These are phyloP conservation scores for Tetratostichococcus sp. DNA, from an alignment of 139 green algal genomes.

Conservation along the genomic window DNA sequence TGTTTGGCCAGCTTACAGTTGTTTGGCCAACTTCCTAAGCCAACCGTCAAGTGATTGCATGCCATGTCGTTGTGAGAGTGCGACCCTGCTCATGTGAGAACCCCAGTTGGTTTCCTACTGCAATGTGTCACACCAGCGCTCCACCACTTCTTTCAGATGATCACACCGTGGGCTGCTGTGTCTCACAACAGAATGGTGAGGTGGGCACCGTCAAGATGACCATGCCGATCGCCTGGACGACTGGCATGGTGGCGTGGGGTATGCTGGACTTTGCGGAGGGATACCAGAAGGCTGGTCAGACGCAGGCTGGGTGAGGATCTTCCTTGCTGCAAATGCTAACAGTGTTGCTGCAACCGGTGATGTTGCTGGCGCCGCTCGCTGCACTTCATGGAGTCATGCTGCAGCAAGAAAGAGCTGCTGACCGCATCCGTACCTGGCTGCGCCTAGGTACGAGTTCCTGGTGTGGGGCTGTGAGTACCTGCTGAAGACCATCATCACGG, in stretches of 20 bases:
- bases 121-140: too few relatives aligned
- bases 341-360: too few relatives aligned
- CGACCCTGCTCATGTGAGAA: too few relatives aligned
- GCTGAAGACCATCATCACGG: slow-evolving; percentile 28
- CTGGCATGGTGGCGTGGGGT: slow-evolving; percentile 59
- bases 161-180: background rate
- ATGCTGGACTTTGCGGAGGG: slow-evolving; percentile 49
- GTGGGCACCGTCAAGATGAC: slow-evolving; percentile 62
- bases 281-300: slow-evolving; percentile 31
- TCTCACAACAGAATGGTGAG: background rate
- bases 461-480: slow-evolving; percentile 69
- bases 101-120: too few relatives aligned
- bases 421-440: too few relatives aligned
- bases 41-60: background rate
- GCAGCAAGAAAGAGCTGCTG: too few relatives aligned
- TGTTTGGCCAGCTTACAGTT: too few relatives aligned
- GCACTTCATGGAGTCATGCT: too few relatives aligned
- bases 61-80: background rate
- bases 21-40: too few relatives aligned
- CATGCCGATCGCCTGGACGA: slow-evolving; percentile 65
- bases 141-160: too few relatives aligned
- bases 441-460: slow-evolving; percentile 25
- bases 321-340: too few relatives aligned
- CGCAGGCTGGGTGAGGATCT: background rate
- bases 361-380: too few relatives aligned